Percentiles rank a stretch among this genome's conserved stretches.
These are phyloP conservation scores for Globisporangium spinosum DNA, from an alignment of 352 stramenopile species.

Conservation along the genomic window DNA sequence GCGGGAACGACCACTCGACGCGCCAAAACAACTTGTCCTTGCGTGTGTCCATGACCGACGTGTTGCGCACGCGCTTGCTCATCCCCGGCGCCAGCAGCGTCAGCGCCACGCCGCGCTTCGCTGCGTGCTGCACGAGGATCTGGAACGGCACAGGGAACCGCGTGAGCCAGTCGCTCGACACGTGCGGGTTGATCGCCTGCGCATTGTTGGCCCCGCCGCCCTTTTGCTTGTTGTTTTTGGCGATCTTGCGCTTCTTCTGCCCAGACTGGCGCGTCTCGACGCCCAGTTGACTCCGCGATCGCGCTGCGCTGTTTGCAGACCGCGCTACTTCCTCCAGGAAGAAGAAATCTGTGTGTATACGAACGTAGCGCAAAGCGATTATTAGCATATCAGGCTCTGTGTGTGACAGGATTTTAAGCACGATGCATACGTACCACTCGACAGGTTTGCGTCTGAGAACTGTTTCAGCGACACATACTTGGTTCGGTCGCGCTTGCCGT, in stretches of 20 bases:
- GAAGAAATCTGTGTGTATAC: conserved; percentile 52
- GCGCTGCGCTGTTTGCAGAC: conserved; percentile 44
- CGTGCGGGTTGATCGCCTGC: conserved; percentile 47
- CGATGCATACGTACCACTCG: conserved; percentile 40
- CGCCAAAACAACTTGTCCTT: conserved; percentile 63
- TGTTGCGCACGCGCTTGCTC: conserved; percentile 74
- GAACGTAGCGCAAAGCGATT: neutral
- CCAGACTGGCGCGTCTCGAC: conserved; percentile 28
- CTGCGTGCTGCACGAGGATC: conserved; percentile 60
- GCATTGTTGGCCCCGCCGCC: neutral
- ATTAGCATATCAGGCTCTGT: neutral
- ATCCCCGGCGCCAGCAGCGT: conserved; percentile 76
- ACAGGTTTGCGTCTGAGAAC: conserved; percentile 75
- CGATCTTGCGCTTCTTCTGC: conserved; percentile 28
- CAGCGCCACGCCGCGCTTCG: conserved; percentile 61
- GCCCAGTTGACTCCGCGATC: conserved; percentile 41
- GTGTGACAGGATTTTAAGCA: neutral
- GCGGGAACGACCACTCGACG: conserved; percentile 74
- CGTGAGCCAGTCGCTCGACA: conserved; percentile 63
- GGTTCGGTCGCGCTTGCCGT: conserved; percentile 80
- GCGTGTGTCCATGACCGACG: conserved; percentile 72
- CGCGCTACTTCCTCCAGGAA: conserved; percentile 70
- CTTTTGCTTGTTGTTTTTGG: conserved; percentile 5
- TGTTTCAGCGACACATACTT: conserved; percentile 71
- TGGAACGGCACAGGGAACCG: conserved; percentile 72